These are phyloP conservation scores for Candida ipomoeae DNA, from an alignment of 805 yeast species.

Conservation along the genomic window DNA sequence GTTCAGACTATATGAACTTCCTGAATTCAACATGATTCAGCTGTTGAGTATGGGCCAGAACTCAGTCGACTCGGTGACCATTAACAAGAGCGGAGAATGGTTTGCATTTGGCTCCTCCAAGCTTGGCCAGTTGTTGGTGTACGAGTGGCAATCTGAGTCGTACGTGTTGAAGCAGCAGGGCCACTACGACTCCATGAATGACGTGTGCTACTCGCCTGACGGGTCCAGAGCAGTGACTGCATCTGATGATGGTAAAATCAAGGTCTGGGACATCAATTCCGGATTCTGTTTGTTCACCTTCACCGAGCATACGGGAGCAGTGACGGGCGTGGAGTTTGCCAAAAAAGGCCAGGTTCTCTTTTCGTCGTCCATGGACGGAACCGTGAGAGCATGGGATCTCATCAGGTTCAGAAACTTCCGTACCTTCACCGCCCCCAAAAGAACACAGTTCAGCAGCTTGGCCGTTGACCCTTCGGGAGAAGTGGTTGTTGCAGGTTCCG, in stretches of 20 bases:
- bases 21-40: constrained; percentile 74
- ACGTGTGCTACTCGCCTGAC: constrained; percentile 87
- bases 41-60: constrained; percentile 90
- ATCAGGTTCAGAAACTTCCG: constrained; percentile 90
- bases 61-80: constrained; percentile 74
- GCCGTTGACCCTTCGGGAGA: constrained; percentile 98
- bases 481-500: constrained; percentile 90
- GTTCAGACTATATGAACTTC: constrained; percentile 85
- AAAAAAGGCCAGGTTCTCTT: constrained; percentile 87
- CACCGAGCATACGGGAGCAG: constrained; percentile 84
- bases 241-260: constrained; percentile 93
- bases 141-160: constrained; percentile 98
- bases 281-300: constrained; percentile 93
- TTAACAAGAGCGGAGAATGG: constrained; percentile 93
- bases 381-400: constrained; percentile 96
- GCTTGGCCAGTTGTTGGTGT: constrained; percentile 89
- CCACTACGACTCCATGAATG: constrained; percentile 86
- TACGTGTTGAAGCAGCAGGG: constrained; percentile 95
- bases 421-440: constrained; percentile 85
- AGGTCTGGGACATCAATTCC: constrained; percentile 90
- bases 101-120: constrained; percentile 88
- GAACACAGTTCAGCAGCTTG: constrained; percentile 80
- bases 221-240: constrained; percentile 91
- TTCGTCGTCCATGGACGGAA: constrained; percentile 91
- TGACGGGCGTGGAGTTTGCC: constrained; percentile 83